Evolutionary conservation across 352 stramenopile genomes (phyloP).

Genomic region (Phytophthora idaei): DNA sequence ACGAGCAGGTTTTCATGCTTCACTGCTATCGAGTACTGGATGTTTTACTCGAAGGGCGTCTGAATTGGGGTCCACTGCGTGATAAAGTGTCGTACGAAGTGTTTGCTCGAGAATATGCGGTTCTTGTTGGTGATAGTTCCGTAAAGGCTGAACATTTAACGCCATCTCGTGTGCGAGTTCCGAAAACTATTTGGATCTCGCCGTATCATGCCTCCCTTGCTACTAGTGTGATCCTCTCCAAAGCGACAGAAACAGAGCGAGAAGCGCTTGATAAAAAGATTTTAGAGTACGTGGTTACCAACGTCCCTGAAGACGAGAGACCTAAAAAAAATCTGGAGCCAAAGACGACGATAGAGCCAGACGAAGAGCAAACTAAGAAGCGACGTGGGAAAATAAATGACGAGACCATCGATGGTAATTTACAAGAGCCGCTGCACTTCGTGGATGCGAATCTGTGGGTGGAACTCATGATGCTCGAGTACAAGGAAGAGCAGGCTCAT

Average conservation of each 20-base stretch:
- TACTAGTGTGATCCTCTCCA: slow-evolving; percentile 74
- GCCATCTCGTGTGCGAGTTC: slow-evolving; percentile 31
- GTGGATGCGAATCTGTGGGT: slow-evolving; percentile 83
- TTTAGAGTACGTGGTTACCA: slow-evolving; percentile 65
- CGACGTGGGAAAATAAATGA: slow-evolving; percentile 8
- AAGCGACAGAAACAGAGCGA: slow-evolving; percentile 68
- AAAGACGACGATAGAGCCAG: neutral
- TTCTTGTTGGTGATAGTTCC: neutral
- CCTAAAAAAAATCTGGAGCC: slow-evolving; percentile 52
- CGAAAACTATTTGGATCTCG: slow-evolving; percentile 85
- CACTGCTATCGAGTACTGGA: slow-evolving; percentile 89
- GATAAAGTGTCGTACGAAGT: slow-evolving; percentile 59
- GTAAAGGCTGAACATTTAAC: neutral
- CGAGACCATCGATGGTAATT: slow-evolving; percentile 4
- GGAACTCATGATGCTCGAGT: slow-evolving; percentile 90
- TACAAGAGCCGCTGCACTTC: slow-evolving; percentile 40
- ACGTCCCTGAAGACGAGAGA: slow-evolving; percentile 63
- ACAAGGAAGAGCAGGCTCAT: slow-evolving; percentile 93
- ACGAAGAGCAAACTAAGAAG: slow-evolving; percentile 17
- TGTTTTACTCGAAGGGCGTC: slow-evolving; percentile 56
- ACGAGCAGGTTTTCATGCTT: slow-evolving; percentile 90
- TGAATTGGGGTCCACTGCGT: slow-evolving; percentile 72
- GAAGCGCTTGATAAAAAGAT: slow-evolving; percentile 68
- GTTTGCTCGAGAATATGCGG: slow-evolving; percentile 59
- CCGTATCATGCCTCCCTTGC: slow-evolving; percentile 75